Conservation (phyloP, 768 basidiomycete genomes). For the Lactifluus rugatus region DNA sequence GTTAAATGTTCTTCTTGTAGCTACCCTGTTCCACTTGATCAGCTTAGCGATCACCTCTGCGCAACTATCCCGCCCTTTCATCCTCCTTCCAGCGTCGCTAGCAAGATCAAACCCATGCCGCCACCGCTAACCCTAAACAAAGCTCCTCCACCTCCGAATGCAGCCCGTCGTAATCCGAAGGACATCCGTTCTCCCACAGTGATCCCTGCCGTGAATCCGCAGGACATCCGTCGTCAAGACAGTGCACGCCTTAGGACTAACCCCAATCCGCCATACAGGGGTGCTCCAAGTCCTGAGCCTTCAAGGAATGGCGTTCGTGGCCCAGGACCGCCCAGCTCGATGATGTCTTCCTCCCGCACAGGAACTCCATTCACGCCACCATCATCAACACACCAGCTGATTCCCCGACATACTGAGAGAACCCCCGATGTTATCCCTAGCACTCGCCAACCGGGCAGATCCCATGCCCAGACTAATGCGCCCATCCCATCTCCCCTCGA, state of each 20-base stretch:
- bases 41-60: slow-evolving; percentile 76
- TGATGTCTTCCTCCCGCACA: not conserved
- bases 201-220: not conserved
- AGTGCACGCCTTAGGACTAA: not conserved
- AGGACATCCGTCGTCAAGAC: not conserved
- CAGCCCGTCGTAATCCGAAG: not conserved
- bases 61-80: slow-evolving; percentile 33
- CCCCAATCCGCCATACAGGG: not conserved
- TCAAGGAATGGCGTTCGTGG: not conserved
- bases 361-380: not conserved
- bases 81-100: slow-evolving; percentile 28
- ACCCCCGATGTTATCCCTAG: not conserved
- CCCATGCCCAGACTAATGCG: slow-evolving; percentile 21
- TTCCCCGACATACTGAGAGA: not conserved
- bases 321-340: not conserved
- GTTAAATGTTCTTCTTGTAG: slow-evolving; percentile 81
- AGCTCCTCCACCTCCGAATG: not conserved
- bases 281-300: not conserved
- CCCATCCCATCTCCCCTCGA: slow-evolving; percentile 15
- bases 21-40: slow-evolving; percentile 55
- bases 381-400: not conserved
- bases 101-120: slow-evolving; percentile 33
- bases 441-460: not conserved
- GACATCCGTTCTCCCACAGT: not conserved
- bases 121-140: not conserved